Evolutionary conservation across 2,329 filamentous ascomycete genomes (phyloP).

Genomic region (Cryphonectria naterciae): DNA sequence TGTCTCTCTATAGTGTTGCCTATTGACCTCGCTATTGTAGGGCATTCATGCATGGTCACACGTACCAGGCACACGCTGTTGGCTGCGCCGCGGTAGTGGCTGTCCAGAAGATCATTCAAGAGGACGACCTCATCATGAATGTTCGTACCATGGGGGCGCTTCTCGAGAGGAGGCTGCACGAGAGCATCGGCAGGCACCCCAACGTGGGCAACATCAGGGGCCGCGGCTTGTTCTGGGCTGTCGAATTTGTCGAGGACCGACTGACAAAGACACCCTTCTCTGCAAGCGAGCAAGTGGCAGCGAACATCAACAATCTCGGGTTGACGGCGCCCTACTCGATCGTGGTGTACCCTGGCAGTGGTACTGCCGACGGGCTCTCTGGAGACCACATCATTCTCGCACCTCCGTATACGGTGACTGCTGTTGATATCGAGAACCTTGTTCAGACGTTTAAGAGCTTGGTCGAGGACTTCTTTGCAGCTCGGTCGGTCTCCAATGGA

Average conservation of each 20-base stretch:
- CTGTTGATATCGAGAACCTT: slow-evolving; percentile 59
- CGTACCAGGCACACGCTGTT: slow-evolving; percentile 51
- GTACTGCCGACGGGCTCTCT: slow-evolving; percentile 60
- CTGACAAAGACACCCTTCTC: slow-evolving; percentile 40
- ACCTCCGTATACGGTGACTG: slow-evolving; percentile 68
- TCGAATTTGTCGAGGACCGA: slow-evolving; percentile 48
- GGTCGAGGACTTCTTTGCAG: slow-evolving; percentile 52
- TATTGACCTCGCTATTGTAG: slow-evolving; percentile 35
- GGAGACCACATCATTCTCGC: slow-evolving; percentile 74
- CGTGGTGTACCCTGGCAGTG: slow-evolving; percentile 65
- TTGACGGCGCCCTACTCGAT: slow-evolving; percentile 41
- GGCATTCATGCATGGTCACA: slow-evolving; percentile 63
- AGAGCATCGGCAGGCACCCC: slow-evolving; percentile 39
- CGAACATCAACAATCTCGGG: slow-evolving; percentile 40
- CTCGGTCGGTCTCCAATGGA: not conserved
- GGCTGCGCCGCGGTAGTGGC: slow-evolving; percentile 45
- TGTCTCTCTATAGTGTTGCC: not conserved
- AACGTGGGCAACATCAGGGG: slow-evolving; percentile 49
- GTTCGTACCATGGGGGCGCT: slow-evolving; percentile 39
- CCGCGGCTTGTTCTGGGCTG: slow-evolving; percentile 49
- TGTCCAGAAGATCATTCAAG: slow-evolving; percentile 45
- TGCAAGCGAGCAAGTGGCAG: slow-evolving; percentile 37
- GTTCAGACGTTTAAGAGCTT: slow-evolving; percentile 56
- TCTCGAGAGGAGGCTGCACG: slow-evolving; percentile 37
- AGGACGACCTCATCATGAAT: slow-evolving; percentile 42